Evolutionary conservation across 2,329 filamentous ascomycete species (phyloP).

Genomic region (Lojkania enalia): DNA sequence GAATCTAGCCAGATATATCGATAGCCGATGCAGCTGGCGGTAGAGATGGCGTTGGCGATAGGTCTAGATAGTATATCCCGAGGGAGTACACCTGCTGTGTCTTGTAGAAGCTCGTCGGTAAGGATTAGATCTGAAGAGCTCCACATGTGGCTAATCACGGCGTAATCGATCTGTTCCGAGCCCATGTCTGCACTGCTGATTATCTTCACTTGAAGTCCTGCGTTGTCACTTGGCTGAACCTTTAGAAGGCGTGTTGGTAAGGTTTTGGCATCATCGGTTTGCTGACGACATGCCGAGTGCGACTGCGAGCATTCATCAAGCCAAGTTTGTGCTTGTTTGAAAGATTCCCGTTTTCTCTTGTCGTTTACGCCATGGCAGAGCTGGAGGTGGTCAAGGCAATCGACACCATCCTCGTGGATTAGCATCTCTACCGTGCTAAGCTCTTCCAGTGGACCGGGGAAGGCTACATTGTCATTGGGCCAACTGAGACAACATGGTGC

Average conservation of each 20-base stretch:
- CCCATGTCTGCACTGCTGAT: constrained; percentile 27
- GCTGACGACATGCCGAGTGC: constrained; percentile 31
- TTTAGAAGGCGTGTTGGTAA: constrained; percentile 41
- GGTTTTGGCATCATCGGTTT: constrained; percentile 6
- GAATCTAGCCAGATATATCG: constrained; percentile 41
- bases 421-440: constrained; percentile 29
- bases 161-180: constrained; percentile 24
- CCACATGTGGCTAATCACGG: constrained; percentile 37
- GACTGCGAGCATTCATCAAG: constrained; percentile 31
- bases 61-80: constrained; percentile 23
- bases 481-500: constrained; percentile 44
- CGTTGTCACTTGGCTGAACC: constrained; percentile 21
- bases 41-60: constrained; percentile 33
- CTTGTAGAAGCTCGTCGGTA: constrained; percentile 18
- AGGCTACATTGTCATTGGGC: constrained; percentile 38
- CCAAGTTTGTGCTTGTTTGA: constrained; percentile 31
- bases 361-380: constrained; percentile 1
- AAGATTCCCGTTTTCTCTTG: constrained; percentile 7
- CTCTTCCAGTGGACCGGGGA: constrained; percentile 40
- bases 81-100: constrained; percentile 20
- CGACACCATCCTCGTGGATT: constrained; percentile 19
- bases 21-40: constrained; percentile 30
- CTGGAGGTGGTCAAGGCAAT: constrained; percentile 20
- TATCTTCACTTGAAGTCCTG: constrained; percentile 21
- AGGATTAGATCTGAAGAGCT: constrained; percentile 23